A percentile compares a stretch with the other conserved stretches of the same genome.
These are phyloP conservation scores for Syzygium jambos DNA, from an alignment of 345 rosid genomes.

Conservation along the genomic window DNA sequence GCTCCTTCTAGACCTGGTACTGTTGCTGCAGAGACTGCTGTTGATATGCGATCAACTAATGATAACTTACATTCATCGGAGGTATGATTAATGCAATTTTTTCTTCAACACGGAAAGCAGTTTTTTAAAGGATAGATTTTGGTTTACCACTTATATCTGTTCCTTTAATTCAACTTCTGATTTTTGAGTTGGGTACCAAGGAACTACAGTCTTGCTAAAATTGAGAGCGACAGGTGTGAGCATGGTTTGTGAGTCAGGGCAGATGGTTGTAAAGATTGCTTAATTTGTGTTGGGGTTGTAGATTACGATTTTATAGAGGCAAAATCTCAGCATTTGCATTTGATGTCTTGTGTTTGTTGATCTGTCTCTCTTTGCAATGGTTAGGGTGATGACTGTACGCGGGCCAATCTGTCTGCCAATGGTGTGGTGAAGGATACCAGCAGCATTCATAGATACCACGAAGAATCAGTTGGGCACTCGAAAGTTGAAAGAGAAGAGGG, in stretches of 20 bases:
- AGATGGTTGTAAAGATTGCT: not conserved
- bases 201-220: not conserved
- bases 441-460: conserved; percentile 38
- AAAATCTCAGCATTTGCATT: not conserved
- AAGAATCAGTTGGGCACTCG: conserved; percentile 34
- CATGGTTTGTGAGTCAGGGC: not conserved
- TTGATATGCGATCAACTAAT: conserved; percentile 44
- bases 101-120: not conserved
- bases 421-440: conserved; percentile 39
- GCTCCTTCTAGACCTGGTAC: conserved; percentile 42
- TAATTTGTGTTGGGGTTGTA: not conserved
- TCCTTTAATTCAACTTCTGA: not conserved
- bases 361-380: not conserved
- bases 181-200: not conserved
- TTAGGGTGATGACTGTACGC: conserved; percentile 51
- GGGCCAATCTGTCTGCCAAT: conserved; percentile 33
- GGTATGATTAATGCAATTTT: conserved; percentile 26
- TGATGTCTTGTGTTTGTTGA: not conserved
- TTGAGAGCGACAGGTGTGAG: not conserved
- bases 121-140: not conserved
- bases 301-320: not conserved
- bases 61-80: conserved; percentile 40
- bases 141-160: not conserved
- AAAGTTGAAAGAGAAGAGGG: conserved; percentile 98
- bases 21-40: conserved; percentile 34